Evolutionary conservation across 495 filamentous ascomycete species (phyloP).

Genomic region (Oleoguttula mirabilis): DNA sequence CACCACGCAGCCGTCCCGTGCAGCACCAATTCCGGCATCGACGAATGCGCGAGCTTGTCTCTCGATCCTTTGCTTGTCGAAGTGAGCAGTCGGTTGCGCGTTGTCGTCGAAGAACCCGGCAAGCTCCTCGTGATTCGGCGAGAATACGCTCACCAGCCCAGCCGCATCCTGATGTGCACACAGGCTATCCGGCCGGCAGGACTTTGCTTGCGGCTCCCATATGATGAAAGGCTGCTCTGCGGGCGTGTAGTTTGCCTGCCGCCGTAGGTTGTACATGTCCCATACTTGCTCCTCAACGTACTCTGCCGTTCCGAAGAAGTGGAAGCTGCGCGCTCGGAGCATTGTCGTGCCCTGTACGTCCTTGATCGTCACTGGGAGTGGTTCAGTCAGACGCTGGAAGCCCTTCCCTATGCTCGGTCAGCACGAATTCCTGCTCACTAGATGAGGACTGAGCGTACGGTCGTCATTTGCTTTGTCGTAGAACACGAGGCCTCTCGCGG

Average conservation of each 20-base stretch:
- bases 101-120: slow-evolving; percentile 55
- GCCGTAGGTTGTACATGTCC: slow-evolving; percentile 39
- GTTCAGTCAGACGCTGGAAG: slow-evolving; percentile 14
- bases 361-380: slow-evolving; percentile 5
- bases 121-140: slow-evolving; percentile 77
- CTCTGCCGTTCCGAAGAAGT: slow-evolving; percentile 69
- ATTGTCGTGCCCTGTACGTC: slow-evolving; percentile 25
- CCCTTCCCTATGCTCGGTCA: slow-evolving; percentile 5
- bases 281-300: slow-evolving; percentile 62
- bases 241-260: not conserved
- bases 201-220: slow-evolving; percentile 88
- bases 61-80: slow-evolving; percentile 22
- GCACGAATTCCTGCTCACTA: not conserved
- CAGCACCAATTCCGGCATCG: slow-evolving; percentile 37
- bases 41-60: slow-evolving; percentile 39
- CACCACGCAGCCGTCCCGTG: slow-evolving; percentile 38
- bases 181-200: slow-evolving; percentile 64
- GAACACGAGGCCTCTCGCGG: slow-evolving; percentile 21
- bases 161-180: slow-evolving; percentile 58
- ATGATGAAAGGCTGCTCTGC: slow-evolving; percentile 48
- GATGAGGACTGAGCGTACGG: not conserved
- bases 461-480: slow-evolving; percentile 7
- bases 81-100: not conserved
- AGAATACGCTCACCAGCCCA: slow-evolving; percentile 64
- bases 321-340: slow-evolving; percentile 61